Conservation (phyloP, 1,139 yeast genomes). For the Kodamaea fungicola region DNA sequence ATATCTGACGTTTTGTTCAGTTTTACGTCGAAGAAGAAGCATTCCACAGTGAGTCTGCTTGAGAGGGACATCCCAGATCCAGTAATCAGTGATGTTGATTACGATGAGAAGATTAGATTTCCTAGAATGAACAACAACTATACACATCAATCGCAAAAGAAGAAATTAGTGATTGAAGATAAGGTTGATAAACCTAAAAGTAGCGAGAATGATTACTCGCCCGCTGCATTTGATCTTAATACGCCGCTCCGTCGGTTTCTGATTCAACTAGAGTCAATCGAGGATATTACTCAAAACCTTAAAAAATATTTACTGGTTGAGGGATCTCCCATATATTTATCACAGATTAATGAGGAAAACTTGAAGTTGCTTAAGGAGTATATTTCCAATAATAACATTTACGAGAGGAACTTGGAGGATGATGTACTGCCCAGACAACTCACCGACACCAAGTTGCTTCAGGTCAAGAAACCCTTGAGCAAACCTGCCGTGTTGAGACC, state of each 20-base stretch:
- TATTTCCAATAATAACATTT: conserved; percentile 15
- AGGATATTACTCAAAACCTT: conserved; percentile 7
- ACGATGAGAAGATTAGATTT: conserved; percentile 44
- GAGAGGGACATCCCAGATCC: conserved; percentile 2
- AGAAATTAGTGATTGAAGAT: conserved; percentile 3
- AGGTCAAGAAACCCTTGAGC: conserved; percentile 37
- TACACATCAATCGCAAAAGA: conserved; percentile 15
- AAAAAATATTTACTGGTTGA: conserved; percentile 8
- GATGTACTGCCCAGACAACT: background rate
- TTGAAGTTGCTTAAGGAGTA: conserved; percentile 14
- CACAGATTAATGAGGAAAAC: conserved; percentile 11
- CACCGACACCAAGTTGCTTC: conserved; percentile 22
- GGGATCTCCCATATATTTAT: conserved; percentile 3
- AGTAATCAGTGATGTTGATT: conserved; percentile 19
- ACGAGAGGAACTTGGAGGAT: conserved; percentile 14
- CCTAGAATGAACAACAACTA: conserved; percentile 37
- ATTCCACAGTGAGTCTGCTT: conserved; percentile 4
- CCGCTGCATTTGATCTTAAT: conserved; percentile 41
- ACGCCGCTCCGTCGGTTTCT: conserved; percentile 33
- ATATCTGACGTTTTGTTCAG: conserved; percentile 25
- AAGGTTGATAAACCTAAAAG: background rate
- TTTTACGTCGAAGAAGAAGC: conserved; percentile 5
- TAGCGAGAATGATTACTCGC: conserved; percentile 23
- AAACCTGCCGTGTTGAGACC: conserved; percentile 46
- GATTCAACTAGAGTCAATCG: conserved; percentile 15